Evolutionary conservation across 345 rosid genomes (phyloP).

Genomic region (Populus nigra): DNA sequence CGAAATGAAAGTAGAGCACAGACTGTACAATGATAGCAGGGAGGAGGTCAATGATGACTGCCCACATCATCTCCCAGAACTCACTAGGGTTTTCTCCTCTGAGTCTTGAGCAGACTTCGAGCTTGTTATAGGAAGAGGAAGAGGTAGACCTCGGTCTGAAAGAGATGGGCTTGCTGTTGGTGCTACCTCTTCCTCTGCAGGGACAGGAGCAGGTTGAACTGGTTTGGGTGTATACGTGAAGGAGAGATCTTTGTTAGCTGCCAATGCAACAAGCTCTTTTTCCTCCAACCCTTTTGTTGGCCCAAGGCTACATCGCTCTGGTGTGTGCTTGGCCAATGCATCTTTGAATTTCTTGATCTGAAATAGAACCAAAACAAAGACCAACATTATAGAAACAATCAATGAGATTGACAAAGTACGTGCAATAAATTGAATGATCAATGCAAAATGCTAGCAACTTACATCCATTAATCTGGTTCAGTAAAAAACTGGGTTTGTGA

Average conservation of each 20-base stretch:
- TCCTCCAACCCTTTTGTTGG: conserved; percentile 86
- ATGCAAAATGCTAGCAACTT: neutral
- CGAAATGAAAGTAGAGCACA: neutral
- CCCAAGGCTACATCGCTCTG: conserved; percentile 75
- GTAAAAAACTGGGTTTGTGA: neutral
- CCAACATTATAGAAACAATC: neutral
- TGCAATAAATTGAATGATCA: neutral
- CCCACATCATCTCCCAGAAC: conserved; percentile 42
- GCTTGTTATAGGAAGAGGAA: conserved; percentile 16
- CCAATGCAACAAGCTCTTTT: conserved; percentile 80
- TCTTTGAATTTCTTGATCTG: conserved; percentile 94
- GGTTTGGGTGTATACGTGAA: conserved; percentile 61
- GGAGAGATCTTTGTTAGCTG: conserved; percentile 78
- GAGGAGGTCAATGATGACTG: conserved; percentile 5
- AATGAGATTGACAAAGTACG: neutral
- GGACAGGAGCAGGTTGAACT: conserved; percentile 27
- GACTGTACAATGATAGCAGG: conserved; percentile 28
- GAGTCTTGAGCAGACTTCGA: conserved; percentile 19
- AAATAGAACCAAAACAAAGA: neutral
- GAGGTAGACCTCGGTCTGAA: conserved; percentile 14
- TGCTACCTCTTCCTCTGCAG: conserved; percentile 25
- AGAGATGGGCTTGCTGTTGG: conserved; percentile 21
- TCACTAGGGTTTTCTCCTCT: conserved; percentile 40
- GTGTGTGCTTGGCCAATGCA: conserved; percentile 77
- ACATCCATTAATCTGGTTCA: neutral